phyloP scores from a whole-genome alignment of 2,329 filamentous ascomycete genomes.

The Penicillium sp. region DNA sequence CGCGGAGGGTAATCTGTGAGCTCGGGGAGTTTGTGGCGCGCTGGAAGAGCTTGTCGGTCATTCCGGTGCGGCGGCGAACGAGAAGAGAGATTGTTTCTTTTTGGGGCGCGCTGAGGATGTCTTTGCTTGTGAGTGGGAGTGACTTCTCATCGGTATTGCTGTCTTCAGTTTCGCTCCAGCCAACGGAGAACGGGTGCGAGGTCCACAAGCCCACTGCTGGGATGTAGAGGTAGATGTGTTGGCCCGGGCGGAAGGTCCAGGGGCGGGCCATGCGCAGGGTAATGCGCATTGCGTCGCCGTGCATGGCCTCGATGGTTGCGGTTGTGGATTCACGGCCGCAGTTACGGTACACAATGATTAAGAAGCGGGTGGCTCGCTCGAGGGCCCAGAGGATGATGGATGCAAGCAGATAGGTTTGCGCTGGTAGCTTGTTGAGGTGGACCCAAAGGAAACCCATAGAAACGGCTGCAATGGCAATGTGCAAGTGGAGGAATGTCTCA shows the following conservation, averaged over 20 bases:
- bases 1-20: conserved; percentile 62
- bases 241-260: conserved; percentile 66
- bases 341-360: conserved; percentile 66
- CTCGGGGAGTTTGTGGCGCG: conserved; percentile 59
- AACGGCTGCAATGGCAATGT: conserved; percentile 72
- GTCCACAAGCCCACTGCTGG: conserved; percentile 66
- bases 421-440: conserved; percentile 70
- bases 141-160: conserved; percentile 44
- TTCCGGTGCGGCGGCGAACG: conserved; percentile 81
- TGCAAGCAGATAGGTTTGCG: conserved; percentile 72
- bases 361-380: conserved; percentile 66
- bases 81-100: conserved; percentile 72
- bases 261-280: conserved; percentile 69
- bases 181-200: conserved; percentile 75
- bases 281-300: conserved; percentile 68
- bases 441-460: conserved; percentile 72
- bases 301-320: conserved; percentile 66
- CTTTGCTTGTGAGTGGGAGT: conserved; percentile 50
- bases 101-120: conserved; percentile 48
- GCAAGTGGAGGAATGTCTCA: conserved; percentile 85
- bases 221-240: conserved; percentile 74
- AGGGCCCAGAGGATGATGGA: conserved; percentile 74
- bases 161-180: conserved; percentile 65
- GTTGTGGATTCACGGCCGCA: conserved; percentile 59
- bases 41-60: conserved; percentile 79